Evolutionary conservation across 768 basidiomycete genomes (phyloP).

Genomic region (Calocera viscosa): DNA sequence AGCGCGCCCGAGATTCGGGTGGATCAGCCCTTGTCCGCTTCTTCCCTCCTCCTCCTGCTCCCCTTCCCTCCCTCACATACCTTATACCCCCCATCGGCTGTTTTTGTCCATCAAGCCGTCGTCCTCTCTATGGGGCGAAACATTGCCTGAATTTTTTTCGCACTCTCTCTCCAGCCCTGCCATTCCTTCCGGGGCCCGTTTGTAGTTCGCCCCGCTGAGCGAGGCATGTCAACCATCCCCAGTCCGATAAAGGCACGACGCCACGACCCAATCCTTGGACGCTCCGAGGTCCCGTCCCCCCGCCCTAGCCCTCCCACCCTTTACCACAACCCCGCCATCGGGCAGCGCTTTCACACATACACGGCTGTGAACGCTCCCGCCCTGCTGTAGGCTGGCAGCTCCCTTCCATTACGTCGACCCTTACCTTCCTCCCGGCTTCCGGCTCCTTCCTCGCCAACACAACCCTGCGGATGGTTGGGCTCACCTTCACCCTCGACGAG

Average conservation of each 20-base stretch:
- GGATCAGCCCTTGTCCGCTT: not conserved
- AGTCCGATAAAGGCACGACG: conserved; percentile 7
- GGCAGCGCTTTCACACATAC: not conserved
- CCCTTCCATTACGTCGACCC: not conserved
- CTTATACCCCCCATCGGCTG: conserved; percentile 7
- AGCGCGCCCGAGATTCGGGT: not conserved
- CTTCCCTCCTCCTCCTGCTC: not conserved
- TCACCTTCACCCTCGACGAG: not conserved
- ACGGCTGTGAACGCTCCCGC: conserved; percentile 2
- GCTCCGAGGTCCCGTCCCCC: not conserved
- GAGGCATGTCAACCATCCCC: conserved; percentile 7
- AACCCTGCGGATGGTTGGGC: not conserved
- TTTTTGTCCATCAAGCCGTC: not conserved
- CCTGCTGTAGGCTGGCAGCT: conserved; percentile 5
- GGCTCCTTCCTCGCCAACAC: conserved; percentile 5
- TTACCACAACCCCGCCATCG: not conserved
- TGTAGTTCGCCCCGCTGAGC: conserved; percentile 8
- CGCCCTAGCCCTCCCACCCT: not conserved
- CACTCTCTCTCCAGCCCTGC: not conserved
- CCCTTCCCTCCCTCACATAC: not conserved
- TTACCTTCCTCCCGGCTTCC: conserved; percentile 6
- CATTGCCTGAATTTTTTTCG: not conserved
- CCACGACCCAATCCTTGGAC: not conserved
- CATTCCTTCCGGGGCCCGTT: conserved; percentile 6
- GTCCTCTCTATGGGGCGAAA: conserved; percentile 1